A percentile compares a stretch with the other conserved stretches of the same genome.
phyloP scores from a whole-genome alignment of 2,329 filamentous ascomycete species.

The Scleromitrula shiraiana region DNA sequence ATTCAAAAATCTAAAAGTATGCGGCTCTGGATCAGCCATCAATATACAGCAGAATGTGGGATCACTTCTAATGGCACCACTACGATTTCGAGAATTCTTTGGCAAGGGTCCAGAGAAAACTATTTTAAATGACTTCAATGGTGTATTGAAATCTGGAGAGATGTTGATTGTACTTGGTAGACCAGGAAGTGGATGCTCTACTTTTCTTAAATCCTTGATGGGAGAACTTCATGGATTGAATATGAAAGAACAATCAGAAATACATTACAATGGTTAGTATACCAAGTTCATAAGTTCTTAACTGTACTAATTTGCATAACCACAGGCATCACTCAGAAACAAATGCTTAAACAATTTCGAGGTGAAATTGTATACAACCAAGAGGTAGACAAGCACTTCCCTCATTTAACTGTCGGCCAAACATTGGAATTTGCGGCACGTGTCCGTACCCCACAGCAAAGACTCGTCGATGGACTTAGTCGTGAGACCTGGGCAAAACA shows the following conservation, averaged over 20 bases:
- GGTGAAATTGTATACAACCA: constrained; percentile 67
- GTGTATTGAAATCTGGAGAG: constrained; percentile 55
- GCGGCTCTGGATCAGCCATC: constrained; percentile 56
- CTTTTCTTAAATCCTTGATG: constrained; percentile 54
- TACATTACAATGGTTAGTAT: constrained; percentile 57
- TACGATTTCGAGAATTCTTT: constrained; percentile 49
- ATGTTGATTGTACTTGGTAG: constrained; percentile 61
- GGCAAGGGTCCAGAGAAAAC: constrained; percentile 44
- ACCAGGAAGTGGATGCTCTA: constrained; percentile 57
- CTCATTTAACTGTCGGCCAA: constrained; percentile 65
- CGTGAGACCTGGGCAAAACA: constrained; percentile 42
- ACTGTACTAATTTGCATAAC: constrained; percentile 33
- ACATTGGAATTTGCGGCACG: constrained; percentile 68
- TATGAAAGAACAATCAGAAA: constrained; percentile 40
- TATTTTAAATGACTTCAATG: constrained; percentile 58
- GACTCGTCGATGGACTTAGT: constrained; percentile 47
- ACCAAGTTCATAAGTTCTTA: constrained; percentile 47
- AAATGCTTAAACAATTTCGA: constrained; percentile 52
- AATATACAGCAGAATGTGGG: constrained; percentile 62
- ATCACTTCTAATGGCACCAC: constrained; percentile 48
- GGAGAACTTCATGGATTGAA: constrained; percentile 49
- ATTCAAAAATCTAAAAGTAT: constrained; percentile 58
- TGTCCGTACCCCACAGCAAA: constrained; percentile 55
- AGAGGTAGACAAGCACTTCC: constrained; percentile 68
- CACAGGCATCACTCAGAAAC: constrained; percentile 38